Evolutionary conservation across 805 yeast genomes (phyloP).

Genomic region (Wickerhamiella domercqiae): DNA sequence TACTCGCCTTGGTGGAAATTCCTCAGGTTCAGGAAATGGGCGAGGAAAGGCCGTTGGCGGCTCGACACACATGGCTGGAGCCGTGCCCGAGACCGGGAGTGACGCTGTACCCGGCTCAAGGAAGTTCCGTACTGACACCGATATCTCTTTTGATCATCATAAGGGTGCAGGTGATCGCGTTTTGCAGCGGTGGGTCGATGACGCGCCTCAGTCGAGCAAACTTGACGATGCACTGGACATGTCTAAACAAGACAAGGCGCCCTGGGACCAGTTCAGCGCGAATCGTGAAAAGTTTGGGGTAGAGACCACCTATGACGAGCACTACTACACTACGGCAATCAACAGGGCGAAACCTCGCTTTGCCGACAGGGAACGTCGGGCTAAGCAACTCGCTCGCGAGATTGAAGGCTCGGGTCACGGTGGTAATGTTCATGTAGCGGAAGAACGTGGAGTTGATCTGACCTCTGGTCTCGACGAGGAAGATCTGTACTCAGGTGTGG

Average conservation of each 20-base stretch:
- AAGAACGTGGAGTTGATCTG: constrained; percentile 64
- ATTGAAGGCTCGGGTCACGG: constrained; percentile 52
- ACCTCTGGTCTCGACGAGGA: constrained; percentile 90
- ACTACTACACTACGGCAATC: constrained; percentile 67
- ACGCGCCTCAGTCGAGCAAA: constrained; percentile 19
- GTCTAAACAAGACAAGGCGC: constrained; percentile 17
- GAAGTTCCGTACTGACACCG: constrained; percentile 67
- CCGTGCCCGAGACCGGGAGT: not conserved
- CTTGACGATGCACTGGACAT: constrained; percentile 25
- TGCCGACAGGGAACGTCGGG: constrained; percentile 44
- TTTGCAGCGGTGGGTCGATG: constrained; percentile 76
- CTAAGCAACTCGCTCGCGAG: constrained; percentile 68
- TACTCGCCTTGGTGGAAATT: too few species aligned
- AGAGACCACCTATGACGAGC: constrained; percentile 69
- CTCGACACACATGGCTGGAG: not conserved
- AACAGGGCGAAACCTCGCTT: constrained; percentile 62
- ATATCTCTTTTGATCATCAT: constrained; percentile 70
- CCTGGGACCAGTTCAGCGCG: constrained; percentile 93
- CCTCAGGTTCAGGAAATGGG: not conserved
- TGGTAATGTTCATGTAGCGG: constrained; percentile 71
- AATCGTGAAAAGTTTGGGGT: constrained; percentile 83
- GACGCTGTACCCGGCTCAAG: not conserved
- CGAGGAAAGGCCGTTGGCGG: not conserved
- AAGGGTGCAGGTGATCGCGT: constrained; percentile 25
- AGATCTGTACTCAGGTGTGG: constrained; percentile 89